Conservation (phyloP, 495 filamentous ascomycete genomes). For the Neurospora tetrasperma region DNA sequence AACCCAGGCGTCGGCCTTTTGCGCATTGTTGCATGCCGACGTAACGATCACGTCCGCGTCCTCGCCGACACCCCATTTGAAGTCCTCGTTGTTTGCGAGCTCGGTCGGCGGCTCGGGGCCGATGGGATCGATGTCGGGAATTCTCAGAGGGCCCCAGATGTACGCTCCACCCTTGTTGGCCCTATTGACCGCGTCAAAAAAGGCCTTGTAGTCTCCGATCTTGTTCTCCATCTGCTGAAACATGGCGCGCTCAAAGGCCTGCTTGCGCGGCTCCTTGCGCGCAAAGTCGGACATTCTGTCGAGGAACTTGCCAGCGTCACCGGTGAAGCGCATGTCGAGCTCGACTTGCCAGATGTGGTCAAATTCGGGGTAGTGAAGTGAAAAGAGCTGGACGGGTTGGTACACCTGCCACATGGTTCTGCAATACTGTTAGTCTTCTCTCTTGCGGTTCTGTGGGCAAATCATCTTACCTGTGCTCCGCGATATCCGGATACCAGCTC, state of each 20-base stretch:
- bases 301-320: slow-evolving; percentile 47
- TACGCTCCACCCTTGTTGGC: slow-evolving; percentile 15
- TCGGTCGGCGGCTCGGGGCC: slow-evolving; percentile 34
- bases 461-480: slow-evolving; percentile 23
- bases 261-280: slow-evolving; percentile 43
- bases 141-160: slow-evolving; percentile 52
- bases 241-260: slow-evolving; percentile 25
- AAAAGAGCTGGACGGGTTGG: slow-evolving; percentile 45
- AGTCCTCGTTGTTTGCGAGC: slow-evolving; percentile 35
- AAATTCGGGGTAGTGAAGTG: slow-evolving; percentile 47
- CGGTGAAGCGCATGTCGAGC: slow-evolving; percentile 49
- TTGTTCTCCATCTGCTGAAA: slow-evolving; percentile 28
- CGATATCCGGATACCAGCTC: slow-evolving; percentile 29
- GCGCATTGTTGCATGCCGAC: slow-evolving; percentile 40
- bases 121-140: slow-evolving; percentile 39
- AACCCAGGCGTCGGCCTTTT: slow-evolving; percentile 35
- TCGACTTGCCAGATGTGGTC: slow-evolving; percentile 55
- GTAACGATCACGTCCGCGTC: slow-evolving; percentile 47
- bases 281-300: slow-evolving; percentile 37
- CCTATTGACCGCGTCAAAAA: slow-evolving; percentile 16
- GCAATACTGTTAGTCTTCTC: not conserved
- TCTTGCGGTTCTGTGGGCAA: not conserved
- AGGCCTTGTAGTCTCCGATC: slow-evolving; percentile 17
- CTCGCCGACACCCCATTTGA: slow-evolving; percentile 50
- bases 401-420: slow-evolving; percentile 30